Conservation (phyloP, 2,329 filamentous ascomycete genomes). For the Nannizziopsis barbatae region DNA sequence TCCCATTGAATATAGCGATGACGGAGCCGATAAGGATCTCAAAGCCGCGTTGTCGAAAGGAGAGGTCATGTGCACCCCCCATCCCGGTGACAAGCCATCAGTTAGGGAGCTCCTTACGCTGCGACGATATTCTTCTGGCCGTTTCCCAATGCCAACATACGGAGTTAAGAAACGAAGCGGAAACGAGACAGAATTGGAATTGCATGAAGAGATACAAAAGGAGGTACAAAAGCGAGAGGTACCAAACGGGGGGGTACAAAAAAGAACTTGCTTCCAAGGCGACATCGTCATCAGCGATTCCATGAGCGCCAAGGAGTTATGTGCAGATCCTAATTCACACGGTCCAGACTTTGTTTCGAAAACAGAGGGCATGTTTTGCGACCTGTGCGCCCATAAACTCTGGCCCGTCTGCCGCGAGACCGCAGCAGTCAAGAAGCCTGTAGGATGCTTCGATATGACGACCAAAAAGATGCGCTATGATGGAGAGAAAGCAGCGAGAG, state of each 20-base stretch:
- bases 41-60: constrained; percentile 5
- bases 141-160: neutral
- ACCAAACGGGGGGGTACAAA: too few species aligned
- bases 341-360: constrained; percentile 1
- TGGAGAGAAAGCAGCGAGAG: neutral
- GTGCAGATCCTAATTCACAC: neutral
- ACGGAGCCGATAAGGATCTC: constrained; percentile 13
- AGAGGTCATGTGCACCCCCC: neutral
- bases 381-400: constrained; percentile 3
- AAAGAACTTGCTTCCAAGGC: constrained; percentile 2
- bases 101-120: neutral
- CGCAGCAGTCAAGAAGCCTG: neutral
- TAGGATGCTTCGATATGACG: neutral
- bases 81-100: neutral
- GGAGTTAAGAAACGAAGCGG: constrained; percentile 7
- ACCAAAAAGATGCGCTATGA: neutral
- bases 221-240: neutral
- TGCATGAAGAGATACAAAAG: constrained; percentile 11
- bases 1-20: constrained; percentile 20
- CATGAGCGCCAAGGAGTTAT: neutral
- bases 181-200: constrained; percentile 9
- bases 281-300: constrained; percentile 10
- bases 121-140: neutral
- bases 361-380: constrained; percentile 3
- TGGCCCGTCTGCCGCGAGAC: neutral